Conservation (phyloP, 2,329 filamentous ascomycete genomes). For the Penicillium sp. region DNA sequence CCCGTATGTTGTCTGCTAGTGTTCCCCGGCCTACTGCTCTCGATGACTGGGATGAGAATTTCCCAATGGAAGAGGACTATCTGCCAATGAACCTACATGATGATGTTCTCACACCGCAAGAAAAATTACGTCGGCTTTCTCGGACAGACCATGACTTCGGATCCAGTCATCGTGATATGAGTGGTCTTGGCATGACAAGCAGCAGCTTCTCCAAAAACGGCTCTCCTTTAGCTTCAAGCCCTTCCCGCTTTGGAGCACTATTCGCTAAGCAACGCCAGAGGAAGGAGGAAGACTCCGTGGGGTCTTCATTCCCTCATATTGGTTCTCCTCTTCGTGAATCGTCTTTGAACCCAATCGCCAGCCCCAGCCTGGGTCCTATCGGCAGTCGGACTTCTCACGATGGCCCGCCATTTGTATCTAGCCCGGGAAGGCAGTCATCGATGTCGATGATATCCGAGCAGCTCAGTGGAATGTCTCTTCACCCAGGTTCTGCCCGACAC, state of each 20-base stretch:
- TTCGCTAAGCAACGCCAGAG: slow-evolving; percentile 55
- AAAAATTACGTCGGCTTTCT: slow-evolving; percentile 59
- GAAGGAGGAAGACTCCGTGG: slow-evolving; percentile 50
- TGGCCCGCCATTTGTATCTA: slow-evolving; percentile 52
- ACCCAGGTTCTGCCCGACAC: slow-evolving; percentile 42
- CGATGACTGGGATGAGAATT: slow-evolving; percentile 62
- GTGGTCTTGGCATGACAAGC: slow-evolving; percentile 51
- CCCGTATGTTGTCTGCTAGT: slow-evolving; percentile 60
- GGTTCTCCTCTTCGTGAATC: slow-evolving; percentile 66
- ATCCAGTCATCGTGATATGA: slow-evolving; percentile 49
- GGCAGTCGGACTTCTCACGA: slow-evolving; percentile 49
- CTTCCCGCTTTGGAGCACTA: slow-evolving; percentile 60
- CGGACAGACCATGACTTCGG: slow-evolving; percentile 54
- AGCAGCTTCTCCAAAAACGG: slow-evolving; percentile 51
- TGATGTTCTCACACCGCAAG: slow-evolving; percentile 61
- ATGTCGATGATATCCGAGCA: slow-evolving; percentile 63
- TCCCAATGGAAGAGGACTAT: slow-evolving; percentile 85
- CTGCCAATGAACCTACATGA: slow-evolving; percentile 69
- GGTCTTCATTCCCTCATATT: slow-evolving; percentile 57
- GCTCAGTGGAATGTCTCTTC: slow-evolving; percentile 45
- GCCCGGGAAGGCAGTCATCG: slow-evolving; percentile 55
- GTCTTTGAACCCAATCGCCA: slow-evolving; percentile 50
- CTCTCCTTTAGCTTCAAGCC: slow-evolving; percentile 58
- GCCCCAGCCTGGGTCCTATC: slow-evolving; percentile 52
- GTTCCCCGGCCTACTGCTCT: slow-evolving; percentile 52